Evolutionary conservation across 1,284 basidiomycete genomes (phyloP), one percentile per base, ranked within the genome.

Genomic region (Ustilago lituana): DNA sequence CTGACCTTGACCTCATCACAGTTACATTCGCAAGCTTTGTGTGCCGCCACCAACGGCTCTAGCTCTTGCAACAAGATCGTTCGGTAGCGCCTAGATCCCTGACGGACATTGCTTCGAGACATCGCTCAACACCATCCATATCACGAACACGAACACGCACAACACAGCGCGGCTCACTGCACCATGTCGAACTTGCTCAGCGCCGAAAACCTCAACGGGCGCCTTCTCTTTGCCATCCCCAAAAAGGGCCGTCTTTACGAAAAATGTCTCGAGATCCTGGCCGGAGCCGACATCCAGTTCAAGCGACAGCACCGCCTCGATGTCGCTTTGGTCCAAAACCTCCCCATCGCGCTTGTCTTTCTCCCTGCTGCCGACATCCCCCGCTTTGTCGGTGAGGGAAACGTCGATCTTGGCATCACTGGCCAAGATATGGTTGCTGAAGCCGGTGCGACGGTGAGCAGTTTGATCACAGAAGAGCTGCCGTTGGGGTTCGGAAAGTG

Each of bases 391-490:
- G 96, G 93, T 26, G 93, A 97, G 83, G 95, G 95, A 53, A 93
- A 96, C 79, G 91, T 98, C 76, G 91, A 95, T 80, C 85, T 83
- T 33, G 93, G 93, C 6, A 94, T 95, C 66, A 95, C 93, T 7
- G 95, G 95, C 1, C 94, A 98, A 84, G 95, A 99, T 84, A 93
- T 98, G 78, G 93, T 98, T 70, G 88, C 94, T 55, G 95, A 98
- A 84, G 87, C 93, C 1, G 23, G 86, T 88, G 61, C 92, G 92
- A 60, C 43, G 1, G 66, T 80, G 2, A 44, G 56, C 1, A 27
- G 29, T 15, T 87, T 89, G 53, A 89, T 98, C 61, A 88, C 88
- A 2, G 92, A 98, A 81, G 86, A 90, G 35, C 87, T 96, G 12
- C 89, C 88, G 4, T 89, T 98, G 46, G 92, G 90, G 0, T 98